Conservation (phyloP, 2,329 filamentous ascomycete genomes). For the Pyrenochaeta sp. region DNA sequence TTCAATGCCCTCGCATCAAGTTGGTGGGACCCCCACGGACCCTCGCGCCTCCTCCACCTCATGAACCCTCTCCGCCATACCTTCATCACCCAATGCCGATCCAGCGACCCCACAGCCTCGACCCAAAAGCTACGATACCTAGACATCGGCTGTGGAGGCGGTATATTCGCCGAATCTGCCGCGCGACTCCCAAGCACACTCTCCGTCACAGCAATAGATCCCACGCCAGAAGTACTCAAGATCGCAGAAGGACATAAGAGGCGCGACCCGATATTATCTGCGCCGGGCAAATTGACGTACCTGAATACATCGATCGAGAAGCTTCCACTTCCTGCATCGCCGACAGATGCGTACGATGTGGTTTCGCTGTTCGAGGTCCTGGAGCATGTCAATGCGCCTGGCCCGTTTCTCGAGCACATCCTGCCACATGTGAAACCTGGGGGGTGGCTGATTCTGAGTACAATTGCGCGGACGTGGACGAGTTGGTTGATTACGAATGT, state of each 20-base stretch:
- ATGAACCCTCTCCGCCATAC: conserved; percentile 98
- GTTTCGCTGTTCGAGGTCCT: conserved; percentile 93
- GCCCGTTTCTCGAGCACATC: conserved; percentile 75
- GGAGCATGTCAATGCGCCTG: conserved; percentile 84
- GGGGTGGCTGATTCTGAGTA: conserved; percentile 91
- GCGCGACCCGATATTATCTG: conserved; percentile 72
- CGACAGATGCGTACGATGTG: conserved; percentile 71
- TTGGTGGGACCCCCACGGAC: conserved; percentile 97
- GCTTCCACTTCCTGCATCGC: conserved; percentile 53
- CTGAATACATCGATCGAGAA: conserved; percentile 79
- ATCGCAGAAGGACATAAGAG: conserved; percentile 80
- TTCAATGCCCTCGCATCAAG: conserved; percentile 91
- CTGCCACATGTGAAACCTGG: conserved; percentile 83
- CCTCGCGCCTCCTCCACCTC: conserved; percentile 89
- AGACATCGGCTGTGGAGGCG: conserved; percentile 94
- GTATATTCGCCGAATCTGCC: conserved; percentile 92
- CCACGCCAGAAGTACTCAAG: conserved; percentile 74
- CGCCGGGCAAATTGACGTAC: conserved; percentile 70
- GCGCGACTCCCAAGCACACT: conserved; percentile 71
- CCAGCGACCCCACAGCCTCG: conserved; percentile 47
- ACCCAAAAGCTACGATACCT: conserved; percentile 71
- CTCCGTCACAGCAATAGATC: conserved; percentile 79
- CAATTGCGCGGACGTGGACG: conserved; percentile 87
- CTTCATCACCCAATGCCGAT: conserved; percentile 79
- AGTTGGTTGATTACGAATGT: conserved; percentile 94